Evolutionary conservation across 2,329 filamentous ascomycete species (phyloP).

Genomic region (Fusarium papillatum): DNA sequence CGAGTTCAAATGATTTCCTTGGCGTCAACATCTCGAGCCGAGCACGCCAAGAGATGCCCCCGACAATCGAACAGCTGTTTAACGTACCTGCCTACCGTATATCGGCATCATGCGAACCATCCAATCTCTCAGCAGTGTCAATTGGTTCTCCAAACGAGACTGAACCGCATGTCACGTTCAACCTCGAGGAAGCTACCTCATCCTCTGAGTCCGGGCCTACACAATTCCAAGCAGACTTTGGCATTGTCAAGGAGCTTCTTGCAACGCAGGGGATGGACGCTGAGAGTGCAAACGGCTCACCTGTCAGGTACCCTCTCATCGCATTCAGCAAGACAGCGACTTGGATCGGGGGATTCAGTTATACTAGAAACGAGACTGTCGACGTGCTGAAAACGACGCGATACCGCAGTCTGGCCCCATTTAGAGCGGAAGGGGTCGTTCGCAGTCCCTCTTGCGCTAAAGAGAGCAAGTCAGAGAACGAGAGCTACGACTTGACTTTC

Average conservation of each 20-base stretch:
- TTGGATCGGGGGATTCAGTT: constrained; percentile 21
- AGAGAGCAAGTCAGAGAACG: neutral
- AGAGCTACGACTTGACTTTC: constrained; percentile 7
- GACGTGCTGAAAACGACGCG: neutral
- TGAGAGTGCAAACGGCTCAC: neutral
- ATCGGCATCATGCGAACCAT: constrained; percentile 1
- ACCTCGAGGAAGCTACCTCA: neutral
- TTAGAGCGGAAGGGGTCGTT: neutral
- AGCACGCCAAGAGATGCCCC: neutral
- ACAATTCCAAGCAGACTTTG: constrained; percentile 4
- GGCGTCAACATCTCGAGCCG: constrained; percentile 15
- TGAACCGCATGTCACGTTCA: constrained; percentile 5
- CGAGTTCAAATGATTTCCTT: constrained; percentile 1
- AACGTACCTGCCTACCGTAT: constrained; percentile 17
- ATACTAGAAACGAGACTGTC: neutral
- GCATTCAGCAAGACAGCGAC: constrained; percentile 1
- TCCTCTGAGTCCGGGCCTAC: neutral
- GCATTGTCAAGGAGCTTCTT: constrained; percentile 1
- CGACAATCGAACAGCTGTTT: constrained; percentile 8
- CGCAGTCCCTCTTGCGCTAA: neutral
- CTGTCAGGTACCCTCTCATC: constrained; percentile 10
- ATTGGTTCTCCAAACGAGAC: neutral
- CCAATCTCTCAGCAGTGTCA: neutral
- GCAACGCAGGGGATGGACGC: neutral
- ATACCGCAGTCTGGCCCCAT: constrained; percentile 7